Evolutionary conservation across 306 rosid species (phyloP).

Genomic region (Abrus precatorius): DNA sequence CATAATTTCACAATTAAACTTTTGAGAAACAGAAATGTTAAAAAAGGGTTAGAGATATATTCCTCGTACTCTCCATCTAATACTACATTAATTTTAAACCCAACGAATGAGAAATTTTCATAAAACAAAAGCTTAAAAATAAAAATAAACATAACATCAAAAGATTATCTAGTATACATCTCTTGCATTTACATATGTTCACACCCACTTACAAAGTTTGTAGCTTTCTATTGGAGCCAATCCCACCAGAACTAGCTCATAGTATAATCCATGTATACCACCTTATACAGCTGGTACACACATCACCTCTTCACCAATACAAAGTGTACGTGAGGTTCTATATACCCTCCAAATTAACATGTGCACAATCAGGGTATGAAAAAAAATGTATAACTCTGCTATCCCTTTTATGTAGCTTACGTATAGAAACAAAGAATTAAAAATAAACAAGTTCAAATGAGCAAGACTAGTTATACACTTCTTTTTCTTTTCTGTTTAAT

Average conservation of each 20-base stretch:
- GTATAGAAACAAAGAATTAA: conserved; percentile 11
- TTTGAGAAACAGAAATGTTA: too few species aligned
- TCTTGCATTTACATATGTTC: too few species aligned
- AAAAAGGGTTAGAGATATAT: too few species aligned
- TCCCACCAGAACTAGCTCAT: neutral
- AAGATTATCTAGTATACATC: too few species aligned
- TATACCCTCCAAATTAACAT: neutral
- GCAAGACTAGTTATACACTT: conserved; percentile 20
- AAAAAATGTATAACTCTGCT: neutral
- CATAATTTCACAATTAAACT: too few species aligned
- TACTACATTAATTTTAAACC: too few species aligned
- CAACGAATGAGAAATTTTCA: too few species aligned
- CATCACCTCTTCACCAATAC: neutral
- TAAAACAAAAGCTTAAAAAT: too few species aligned
- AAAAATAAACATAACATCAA: too few species aligned
- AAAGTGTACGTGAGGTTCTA: neutral
- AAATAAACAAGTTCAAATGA: neutral
- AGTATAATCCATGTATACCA: neutral
- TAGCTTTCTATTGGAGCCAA: neutral
- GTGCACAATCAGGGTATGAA: neutral
- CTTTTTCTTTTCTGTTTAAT: conserved; percentile 14
- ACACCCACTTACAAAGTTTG: neutral
- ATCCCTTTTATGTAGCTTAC: conserved; percentile 11
- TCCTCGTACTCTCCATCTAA: too few species aligned
- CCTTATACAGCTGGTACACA: neutral